Evolutionary conservation across 345 rosid genomes (phyloP).

Genomic region (Linum usitatissimum): DNA sequence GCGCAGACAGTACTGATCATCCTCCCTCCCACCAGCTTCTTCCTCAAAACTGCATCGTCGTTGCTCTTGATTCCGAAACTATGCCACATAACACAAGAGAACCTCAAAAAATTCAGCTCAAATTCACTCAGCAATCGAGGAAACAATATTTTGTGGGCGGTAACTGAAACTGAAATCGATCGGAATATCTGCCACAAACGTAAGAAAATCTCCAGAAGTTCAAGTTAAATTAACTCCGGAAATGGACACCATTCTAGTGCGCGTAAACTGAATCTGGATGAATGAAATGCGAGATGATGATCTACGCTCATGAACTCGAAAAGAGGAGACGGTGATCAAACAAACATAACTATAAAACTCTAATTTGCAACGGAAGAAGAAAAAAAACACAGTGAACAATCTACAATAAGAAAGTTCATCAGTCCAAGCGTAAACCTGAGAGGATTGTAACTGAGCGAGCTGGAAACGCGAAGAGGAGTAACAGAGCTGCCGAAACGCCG

Average conservation of each 20-base stretch:
- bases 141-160: not conserved
- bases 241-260: no score
- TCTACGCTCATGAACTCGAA: no score
- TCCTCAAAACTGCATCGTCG: constrained; percentile 15
- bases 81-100: constrained; percentile 1
- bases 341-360: no score
- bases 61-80: constrained; percentile 30
- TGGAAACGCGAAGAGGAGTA: constrained; percentile 13
- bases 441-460: constrained; percentile 40
- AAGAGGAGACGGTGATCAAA: no score
- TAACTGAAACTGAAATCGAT: no score
- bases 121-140: not conserved
- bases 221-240: no score
- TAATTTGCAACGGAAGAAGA: no score
- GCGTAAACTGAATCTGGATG: no score
- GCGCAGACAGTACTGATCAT: constrained; percentile 46
- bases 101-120: not conserved
- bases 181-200: no score
- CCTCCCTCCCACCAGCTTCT: constrained; percentile 22
- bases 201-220: no score
- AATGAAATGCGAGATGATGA: no score
- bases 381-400: not conserved
- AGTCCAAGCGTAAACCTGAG: constrained; percentile 28
- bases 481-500: not conserved
- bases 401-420: not conserved